Percentiles rank a stretch among this genome's conserved stretches.
phyloP scores from a whole-genome alignment of 1,284 basidiomycete species.

The Boletus nobilissimus region DNA sequence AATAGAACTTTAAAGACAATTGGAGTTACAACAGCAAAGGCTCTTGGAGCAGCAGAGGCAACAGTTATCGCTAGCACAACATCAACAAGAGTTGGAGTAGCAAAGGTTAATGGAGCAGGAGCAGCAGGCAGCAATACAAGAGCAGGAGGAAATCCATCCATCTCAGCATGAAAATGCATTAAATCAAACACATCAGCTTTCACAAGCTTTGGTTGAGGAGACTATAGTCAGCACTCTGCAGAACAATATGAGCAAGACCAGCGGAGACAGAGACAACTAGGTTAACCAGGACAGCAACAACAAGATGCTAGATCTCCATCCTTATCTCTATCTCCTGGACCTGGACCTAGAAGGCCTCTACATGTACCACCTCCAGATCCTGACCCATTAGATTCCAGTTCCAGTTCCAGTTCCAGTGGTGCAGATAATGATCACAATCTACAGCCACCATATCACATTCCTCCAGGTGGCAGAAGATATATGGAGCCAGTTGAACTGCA shows the following conservation, averaged over 20 bases:
- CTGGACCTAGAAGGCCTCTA: no score
- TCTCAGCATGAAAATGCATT: not conserved
- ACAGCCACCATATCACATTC: not conserved
- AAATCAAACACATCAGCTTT: not conserved
- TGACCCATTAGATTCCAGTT: no score
- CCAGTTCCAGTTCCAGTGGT: not conserved
- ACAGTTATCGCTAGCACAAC: no score
- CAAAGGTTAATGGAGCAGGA: not conserved
- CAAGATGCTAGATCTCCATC: no score
- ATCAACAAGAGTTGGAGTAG: not conserved
- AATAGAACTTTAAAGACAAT: no score
- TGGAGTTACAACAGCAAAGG: not conserved
- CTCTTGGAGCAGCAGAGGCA: no score
- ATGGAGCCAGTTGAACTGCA: constrained; percentile 2
- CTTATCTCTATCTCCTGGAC: no score
- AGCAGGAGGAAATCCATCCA: no score
- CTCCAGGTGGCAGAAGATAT: constrained; percentile 20
- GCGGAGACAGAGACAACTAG: not conserved
- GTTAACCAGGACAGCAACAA: no score
- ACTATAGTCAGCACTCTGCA: constrained; percentile 10
- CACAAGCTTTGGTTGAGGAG: constrained; percentile 1
- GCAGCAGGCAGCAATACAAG: no score
- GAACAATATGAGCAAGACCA: constrained; percentile 23
- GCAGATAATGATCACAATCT: not conserved
- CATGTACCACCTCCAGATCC: no score